A percentile compares a stretch with the other conserved stretches of the same genome.
Evolutionary conservation across 352 stramenopile genomes (phyloP).

Genomic region (Albugo laibachii): DNA sequence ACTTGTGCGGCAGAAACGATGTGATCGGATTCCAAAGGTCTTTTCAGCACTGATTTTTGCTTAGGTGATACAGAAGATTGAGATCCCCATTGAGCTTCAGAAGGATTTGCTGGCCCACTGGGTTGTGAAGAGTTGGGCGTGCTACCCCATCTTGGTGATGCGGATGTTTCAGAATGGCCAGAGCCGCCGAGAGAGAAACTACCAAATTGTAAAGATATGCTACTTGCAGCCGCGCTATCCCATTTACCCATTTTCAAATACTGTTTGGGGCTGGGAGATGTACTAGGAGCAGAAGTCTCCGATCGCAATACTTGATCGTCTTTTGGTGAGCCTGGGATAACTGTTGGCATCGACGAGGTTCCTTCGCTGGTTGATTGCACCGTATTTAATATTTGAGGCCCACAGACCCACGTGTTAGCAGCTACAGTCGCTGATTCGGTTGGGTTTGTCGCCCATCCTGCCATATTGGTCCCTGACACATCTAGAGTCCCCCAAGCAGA

Average conservation of each 20-base stretch:
- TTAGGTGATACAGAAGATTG: no score
- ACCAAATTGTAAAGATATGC: conserved; percentile 72
- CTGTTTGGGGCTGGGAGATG: conserved; percentile 29
- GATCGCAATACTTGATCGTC: conserved; percentile 27
- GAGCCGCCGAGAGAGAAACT: conserved; percentile 69
- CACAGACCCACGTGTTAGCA: conserved; percentile 42
- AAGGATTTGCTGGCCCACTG: no score
- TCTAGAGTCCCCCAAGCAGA: conserved; percentile 44
- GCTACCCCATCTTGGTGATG: background rate
- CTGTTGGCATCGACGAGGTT: conserved; percentile 20
- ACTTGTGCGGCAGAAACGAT: no score
- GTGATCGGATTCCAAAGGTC: no score
- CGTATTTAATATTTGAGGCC: conserved; percentile 28
- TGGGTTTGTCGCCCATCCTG: conserved; percentile 36
- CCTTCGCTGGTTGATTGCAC: conserved; percentile 5
- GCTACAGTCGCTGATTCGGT: conserved; percentile 13
- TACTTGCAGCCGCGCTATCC: conserved; percentile 39
- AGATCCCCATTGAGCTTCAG: no score
- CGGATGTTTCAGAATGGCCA: conserved; percentile 24
- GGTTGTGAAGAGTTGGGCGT: no score
- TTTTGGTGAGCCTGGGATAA: conserved; percentile 41
- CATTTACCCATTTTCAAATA: conserved; percentile 76
- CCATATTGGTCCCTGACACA: conserved; percentile 34
- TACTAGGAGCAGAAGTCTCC: conserved; percentile 12
- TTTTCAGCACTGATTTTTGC: no score